phyloP scores from a whole-genome alignment of 768 basidiomycete genomes.

The Phaeotremella fagi region DNA sequence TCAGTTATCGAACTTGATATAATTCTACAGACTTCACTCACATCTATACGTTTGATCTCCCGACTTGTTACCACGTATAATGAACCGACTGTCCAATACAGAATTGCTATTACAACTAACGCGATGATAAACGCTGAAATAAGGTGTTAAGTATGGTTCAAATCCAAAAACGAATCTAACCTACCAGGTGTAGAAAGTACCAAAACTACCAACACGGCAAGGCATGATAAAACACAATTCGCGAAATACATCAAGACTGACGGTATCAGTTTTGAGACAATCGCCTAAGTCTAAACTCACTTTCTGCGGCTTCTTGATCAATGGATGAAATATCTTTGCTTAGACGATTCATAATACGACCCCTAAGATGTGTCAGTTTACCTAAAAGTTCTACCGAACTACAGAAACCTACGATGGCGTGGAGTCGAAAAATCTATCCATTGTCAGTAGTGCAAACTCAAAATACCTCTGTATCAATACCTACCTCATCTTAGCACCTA shows the following conservation, averaged over 20 bases:
- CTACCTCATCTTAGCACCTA: constrained; percentile 46
- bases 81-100: constrained; percentile 47
- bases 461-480: constrained; percentile 18
- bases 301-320: constrained; percentile 52
- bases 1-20: too few relatives aligned
- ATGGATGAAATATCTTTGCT: constrained; percentile 77
- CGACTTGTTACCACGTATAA: constrained; percentile 49
- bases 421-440: constrained; percentile 32
- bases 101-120: constrained; percentile 37
- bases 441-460: constrained; percentile 15
- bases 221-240: constrained; percentile 32
- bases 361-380: constrained; percentile 50
- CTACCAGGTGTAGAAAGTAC: constrained; percentile 45
- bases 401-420: constrained; percentile 28
- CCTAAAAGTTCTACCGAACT: background rate
- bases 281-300: constrained; percentile 13
- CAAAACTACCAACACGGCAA: constrained; percentile 47
- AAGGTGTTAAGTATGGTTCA: background rate
- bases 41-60: constrained; percentile 51
- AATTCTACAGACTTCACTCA: constrained; percentile 23
- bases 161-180: constrained; percentile 1
- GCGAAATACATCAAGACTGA: constrained; percentile 36
- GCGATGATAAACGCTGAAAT: constrained; percentile 43
- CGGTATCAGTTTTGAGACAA: background rate
- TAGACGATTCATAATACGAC: constrained; percentile 73